Percentiles rank a stretch among this genome's conserved stretches.
Conservation (phyloP, 2,329 filamentous ascomycete genomes). For the Exutisphaerella laricina region DNA sequence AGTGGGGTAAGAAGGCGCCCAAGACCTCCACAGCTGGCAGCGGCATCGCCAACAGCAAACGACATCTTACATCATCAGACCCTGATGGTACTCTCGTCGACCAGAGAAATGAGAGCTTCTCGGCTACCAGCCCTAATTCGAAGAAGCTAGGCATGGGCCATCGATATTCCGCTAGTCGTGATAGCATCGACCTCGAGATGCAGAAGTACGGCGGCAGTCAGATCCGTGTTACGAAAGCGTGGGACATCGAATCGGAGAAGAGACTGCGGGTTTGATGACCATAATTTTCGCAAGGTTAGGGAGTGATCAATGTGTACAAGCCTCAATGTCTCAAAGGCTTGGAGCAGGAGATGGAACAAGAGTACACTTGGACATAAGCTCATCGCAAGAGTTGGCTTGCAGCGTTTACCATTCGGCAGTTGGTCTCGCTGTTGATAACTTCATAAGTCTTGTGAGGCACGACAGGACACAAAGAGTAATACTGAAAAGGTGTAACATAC, state of each 20-base stretch:
- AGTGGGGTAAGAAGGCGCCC: constrained; percentile 13
- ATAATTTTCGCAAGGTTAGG: no score
- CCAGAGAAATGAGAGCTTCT: constrained; percentile 10
- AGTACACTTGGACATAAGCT: no score
- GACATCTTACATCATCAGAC: constrained; percentile 13
- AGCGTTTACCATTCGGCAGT: no score
- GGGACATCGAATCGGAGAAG: constrained; percentile 21
- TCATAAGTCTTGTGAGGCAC: no score
- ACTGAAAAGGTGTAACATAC: no score
- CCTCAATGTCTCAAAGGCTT: no score
- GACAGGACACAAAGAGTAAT: no score
- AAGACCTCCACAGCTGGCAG: constrained; percentile 12
- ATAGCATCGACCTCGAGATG: constrained; percentile 23
- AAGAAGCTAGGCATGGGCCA: constrained; percentile 16
- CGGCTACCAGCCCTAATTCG: constrained; percentile 11
- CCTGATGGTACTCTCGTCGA: constrained; percentile 22
- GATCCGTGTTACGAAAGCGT: constrained; percentile 23
- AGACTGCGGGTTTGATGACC: no score
- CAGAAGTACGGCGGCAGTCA: constrained; percentile 16
- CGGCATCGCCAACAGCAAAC: constrained; percentile 19
- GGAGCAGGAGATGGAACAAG: no score
- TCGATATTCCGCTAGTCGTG: constrained; percentile 7
- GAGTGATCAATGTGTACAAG: no score
- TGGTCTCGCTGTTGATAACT: no score
- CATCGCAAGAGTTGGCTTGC: no score